These are phyloP conservation scores for Pestalotiopsis sp. DNA, from an alignment of 2,329 filamentous ascomycete species.

Conservation along the genomic window DNA sequence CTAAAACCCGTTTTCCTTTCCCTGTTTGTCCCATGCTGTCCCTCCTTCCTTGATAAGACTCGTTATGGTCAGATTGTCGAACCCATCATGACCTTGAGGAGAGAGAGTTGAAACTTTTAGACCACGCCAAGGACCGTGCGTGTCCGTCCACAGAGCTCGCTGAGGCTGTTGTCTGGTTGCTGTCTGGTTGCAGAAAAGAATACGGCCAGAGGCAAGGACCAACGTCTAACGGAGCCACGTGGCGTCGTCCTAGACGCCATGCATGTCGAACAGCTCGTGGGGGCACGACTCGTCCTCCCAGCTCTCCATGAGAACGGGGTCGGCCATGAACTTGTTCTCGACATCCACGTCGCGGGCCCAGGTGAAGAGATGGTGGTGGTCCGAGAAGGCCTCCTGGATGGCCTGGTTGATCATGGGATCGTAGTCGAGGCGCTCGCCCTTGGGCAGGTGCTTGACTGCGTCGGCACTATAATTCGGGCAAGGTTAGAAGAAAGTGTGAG, in stretches of 20 bases:
- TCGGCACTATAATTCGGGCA: not conserved
- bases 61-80: not conserved
- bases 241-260: not conserved
- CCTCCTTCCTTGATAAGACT: not conserved
- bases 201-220: not conserved
- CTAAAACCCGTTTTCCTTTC: not conserved
- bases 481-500: not conserved
- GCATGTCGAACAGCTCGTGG: conserved; percentile 2
- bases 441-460: not conserved
- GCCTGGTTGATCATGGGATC: conserved; percentile 5
- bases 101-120: no score
- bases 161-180: no score
- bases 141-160: no score
- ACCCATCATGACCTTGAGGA: no score
- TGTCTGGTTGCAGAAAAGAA: no score
- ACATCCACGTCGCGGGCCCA: not conserved
- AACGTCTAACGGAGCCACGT: not conserved
- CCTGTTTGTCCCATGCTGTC: not conserved
- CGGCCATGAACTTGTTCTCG: not conserved
- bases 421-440: conserved; percentile 1
- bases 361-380: not conserved
- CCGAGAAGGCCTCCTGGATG: not conserved
- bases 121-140: no score
- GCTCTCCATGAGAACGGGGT: not conserved
- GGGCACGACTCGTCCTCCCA: conserved; percentile 2